phyloP scores from a whole-genome alignment of 345 rosid genomes.

The Corchorus olitorius region DNA sequence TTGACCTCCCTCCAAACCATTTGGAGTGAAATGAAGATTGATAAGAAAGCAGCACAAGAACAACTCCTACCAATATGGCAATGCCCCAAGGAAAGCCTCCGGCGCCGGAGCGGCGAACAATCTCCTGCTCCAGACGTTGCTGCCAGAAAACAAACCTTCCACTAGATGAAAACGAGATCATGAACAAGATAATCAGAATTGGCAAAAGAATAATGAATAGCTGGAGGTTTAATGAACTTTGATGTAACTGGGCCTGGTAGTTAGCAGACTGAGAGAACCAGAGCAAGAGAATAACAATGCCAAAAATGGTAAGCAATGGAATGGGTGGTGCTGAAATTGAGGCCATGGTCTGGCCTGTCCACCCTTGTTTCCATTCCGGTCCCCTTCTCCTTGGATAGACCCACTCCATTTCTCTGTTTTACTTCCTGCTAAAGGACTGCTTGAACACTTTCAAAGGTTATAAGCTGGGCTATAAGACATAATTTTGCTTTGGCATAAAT shows the following conservation, averaged over 20 bases:
- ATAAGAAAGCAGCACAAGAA: constrained; percentile 48
- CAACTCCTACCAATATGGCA: constrained; percentile 38
- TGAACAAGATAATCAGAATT: constrained; percentile 33
- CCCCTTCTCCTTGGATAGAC: constrained; percentile 51
- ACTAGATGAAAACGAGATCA: constrained; percentile 29
- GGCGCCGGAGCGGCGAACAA: background rate
- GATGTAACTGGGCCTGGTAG: constrained; percentile 36
- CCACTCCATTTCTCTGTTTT: constrained; percentile 52
- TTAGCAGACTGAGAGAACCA: constrained; percentile 41
- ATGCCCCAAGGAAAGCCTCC: constrained; percentile 45
- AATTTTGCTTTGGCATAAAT: constrained; percentile 28
- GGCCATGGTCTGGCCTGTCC: constrained; percentile 43
- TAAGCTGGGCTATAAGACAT: background rate
- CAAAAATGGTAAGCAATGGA: constrained; percentile 46
- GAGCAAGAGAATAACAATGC: constrained; percentile 49
- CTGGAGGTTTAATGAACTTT: constrained; percentile 38
- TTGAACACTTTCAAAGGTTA: background rate
- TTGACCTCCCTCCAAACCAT: constrained; percentile 48
- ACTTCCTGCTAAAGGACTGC: background rate
- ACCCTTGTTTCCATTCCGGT: constrained; percentile 59
- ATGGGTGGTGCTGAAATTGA: constrained; percentile 45
- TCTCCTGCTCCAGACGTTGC: background rate
- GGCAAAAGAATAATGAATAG: constrained; percentile 41
- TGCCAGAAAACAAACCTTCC: constrained; percentile 26
- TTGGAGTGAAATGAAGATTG: constrained; percentile 56